Evolutionary conservation across 2,329 filamentous ascomycete genomes (phyloP), one percentile per base, ranked within the genome.

Genomic region (Aspergillus eucalypticola): DNA sequence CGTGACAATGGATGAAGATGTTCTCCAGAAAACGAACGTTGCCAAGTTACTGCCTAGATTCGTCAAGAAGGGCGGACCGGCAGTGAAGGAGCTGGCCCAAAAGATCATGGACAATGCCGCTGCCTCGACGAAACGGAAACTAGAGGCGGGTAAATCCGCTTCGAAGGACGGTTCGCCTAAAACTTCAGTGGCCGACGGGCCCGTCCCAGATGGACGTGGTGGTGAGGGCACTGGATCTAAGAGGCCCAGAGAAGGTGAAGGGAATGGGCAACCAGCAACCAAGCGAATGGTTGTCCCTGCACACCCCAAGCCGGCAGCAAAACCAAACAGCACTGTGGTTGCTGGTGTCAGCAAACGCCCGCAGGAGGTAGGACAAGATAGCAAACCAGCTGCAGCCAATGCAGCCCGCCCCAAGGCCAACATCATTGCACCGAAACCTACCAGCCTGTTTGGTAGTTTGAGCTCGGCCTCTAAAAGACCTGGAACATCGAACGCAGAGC

Each of bases 1-100:
- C 63, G 80, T 80, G 13, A 87, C 84, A 6, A 76, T 88, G 66
- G 86, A 84, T 59, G 81, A 81, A 60, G 82, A 84, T 53, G 79
- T 83, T 52, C 76, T 88, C 23, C 82, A 86, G 65, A 86, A 85
- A 68, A 86, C 83, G 8, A 86, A 87, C 65, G 74, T 87, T 29
- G 79, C 79, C 56, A 88, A 87, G 68, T 77, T 87, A 15, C 73
- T 88, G 15, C 79, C 80, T 2, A 79, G 82, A 25, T 83, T 86
- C 64, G 76, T 82, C 55, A 88, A 87, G 72, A 83, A 83, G 63
- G 85, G 84, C 25, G 83, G 83, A 64, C 81, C 81, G n/a, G 77
- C 81, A 51, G 82, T 82, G 52, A 85, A 86, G 67, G 77, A 76
- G 15, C 78, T 85, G 35, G 82, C 84, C 3, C 82, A 86, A 65